Evolutionary conservation across 2,329 filamentous ascomycete genomes (phyloP), one percentile per base, ranked within the genome.

Genomic region (Tolypocladium guangdongense): DNA sequence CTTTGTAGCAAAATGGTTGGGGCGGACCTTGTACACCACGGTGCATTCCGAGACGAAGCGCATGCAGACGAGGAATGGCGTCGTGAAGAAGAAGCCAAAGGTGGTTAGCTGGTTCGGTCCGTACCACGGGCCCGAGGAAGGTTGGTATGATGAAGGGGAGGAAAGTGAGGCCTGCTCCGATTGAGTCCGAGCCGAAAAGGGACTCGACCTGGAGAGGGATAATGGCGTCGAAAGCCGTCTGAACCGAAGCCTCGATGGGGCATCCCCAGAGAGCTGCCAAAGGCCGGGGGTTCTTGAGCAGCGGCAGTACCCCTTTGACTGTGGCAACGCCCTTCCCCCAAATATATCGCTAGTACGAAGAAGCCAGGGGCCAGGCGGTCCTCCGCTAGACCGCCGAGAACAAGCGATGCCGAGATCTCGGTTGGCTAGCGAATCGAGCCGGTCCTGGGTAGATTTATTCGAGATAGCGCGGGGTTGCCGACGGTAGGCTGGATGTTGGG

Each of bases 81-180:
- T 65, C 30, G 59, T 63, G 20, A 67, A 58, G 38, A 66, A 55
- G 53, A 70, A 67, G 10, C 68, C 68, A 41, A 62, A 58, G 4
- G 65, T 62, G 10, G 66, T 60, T 7, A 68, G 57, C 66, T 65
- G 68, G 52, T 67, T 67, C 4, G 67, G 62, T 0, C 68, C 68
- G 51, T 68, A 66, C n/a, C 60, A 67, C 10, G 3, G 67, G 68
- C 3, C 66, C 59, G 3, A 68, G 56, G 46, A 66, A 63, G 8
- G 62, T 60, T 2, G 67, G 67, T 3, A 68, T 35, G 16, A 68
- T 59, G 4, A 68, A 45, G 14, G 67, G 67, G 4, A 70, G 58
- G 51, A 68, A 69, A 18, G 68, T 60, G 20, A 70, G 58, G 1
- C 67, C 67, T 3, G 63, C 63, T 10, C 67, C 67, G 22, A 63